Percentiles rank a stretch among this genome's conserved stretches.
Evolutionary conservation across 257 asterid species (phyloP).

Genomic region (Solanum medicagineum): DNA sequence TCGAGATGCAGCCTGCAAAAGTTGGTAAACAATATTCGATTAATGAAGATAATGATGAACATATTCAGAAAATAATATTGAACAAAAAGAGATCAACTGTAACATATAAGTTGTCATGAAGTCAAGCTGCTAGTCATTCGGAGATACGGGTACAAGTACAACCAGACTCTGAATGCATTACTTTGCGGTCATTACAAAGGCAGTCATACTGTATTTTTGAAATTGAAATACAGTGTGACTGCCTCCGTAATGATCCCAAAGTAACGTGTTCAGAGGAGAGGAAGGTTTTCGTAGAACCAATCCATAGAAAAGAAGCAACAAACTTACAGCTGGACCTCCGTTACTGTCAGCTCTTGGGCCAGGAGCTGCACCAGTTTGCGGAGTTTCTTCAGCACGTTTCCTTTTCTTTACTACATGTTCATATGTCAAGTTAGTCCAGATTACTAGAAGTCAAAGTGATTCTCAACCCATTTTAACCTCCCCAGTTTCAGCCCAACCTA

Average conservation of each 20-base stretch:
- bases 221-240: background rate
- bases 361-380: conserved; percentile 41
- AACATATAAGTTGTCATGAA: background rate
- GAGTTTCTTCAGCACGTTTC: conserved; percentile 57
- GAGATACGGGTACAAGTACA: background rate
- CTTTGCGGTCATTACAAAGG: background rate
- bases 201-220: background rate
- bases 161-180: background rate
- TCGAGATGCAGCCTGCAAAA: conserved; percentile 52
- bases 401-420: conserved; percentile 52
- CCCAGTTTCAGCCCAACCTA: too few relatives aligned
- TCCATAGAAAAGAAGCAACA: background rate
- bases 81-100: background rate
- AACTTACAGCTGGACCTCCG: conserved; percentile 79
- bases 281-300: background rate
- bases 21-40: background rate
- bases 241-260: background rate
- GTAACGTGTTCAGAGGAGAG: background rate
- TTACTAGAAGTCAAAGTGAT: background rate
- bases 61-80: background rate
- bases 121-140: background rate
- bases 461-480: too few relatives aligned
- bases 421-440: background rate
- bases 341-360: conserved; percentile 66
- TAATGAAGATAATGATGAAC: background rate